Evolutionary conservation across 768 basidiomycete species (phyloP).

Genomic region (Boletus rubescentipes): DNA sequence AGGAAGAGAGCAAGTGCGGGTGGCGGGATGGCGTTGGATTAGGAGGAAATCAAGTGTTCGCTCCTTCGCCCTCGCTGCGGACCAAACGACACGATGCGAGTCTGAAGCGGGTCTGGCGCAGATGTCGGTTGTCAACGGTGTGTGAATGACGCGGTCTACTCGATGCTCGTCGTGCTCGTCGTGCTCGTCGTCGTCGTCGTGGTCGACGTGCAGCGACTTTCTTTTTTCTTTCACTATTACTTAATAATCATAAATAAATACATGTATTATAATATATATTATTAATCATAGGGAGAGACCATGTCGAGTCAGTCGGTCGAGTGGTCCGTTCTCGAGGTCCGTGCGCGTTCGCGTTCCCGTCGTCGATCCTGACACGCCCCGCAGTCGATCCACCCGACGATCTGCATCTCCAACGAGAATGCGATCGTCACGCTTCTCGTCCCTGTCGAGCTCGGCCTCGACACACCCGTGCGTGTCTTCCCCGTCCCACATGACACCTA

Average conservation of each 20-base stretch:
- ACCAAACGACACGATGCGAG: not conserved
- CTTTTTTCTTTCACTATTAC: slow-evolving; percentile 20
- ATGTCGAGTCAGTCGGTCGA: slow-evolving; percentile 9
- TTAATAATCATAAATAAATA: slow-evolving; percentile 4
- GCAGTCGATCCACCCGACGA: slow-evolving; percentile 78
- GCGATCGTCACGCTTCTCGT: slow-evolving; percentile 44
- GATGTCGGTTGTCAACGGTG: slow-evolving; percentile 6
- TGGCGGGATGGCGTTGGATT: slow-evolving; percentile 24
- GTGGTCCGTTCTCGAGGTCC: slow-evolving; percentile 28
- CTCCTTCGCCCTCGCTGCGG: slow-evolving; percentile 16
- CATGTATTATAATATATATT: not conserved
- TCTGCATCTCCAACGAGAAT: slow-evolving; percentile 47
- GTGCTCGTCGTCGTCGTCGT: slow-evolving; percentile 20
- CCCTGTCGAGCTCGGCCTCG: slow-evolving; percentile 56
- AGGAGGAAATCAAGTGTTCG: slow-evolving; percentile 25
- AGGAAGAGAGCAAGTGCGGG: not conserved
- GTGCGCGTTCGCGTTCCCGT: slow-evolving; percentile 2
- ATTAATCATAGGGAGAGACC: slow-evolving; percentile 9
- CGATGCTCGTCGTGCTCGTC: slow-evolving; percentile 18
- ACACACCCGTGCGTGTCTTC: slow-evolving; percentile 41
- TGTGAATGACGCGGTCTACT: slow-evolving; percentile 19
- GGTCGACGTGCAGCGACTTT: slow-evolving; percentile 19
- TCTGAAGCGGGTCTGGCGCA: not conserved
- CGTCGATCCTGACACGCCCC: slow-evolving; percentile 8
- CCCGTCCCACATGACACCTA: slow-evolving; percentile 9